These are phyloP conservation scores for Gossypium turneri DNA, from an alignment of 345 rosid genomes.

Conservation along the genomic window DNA sequence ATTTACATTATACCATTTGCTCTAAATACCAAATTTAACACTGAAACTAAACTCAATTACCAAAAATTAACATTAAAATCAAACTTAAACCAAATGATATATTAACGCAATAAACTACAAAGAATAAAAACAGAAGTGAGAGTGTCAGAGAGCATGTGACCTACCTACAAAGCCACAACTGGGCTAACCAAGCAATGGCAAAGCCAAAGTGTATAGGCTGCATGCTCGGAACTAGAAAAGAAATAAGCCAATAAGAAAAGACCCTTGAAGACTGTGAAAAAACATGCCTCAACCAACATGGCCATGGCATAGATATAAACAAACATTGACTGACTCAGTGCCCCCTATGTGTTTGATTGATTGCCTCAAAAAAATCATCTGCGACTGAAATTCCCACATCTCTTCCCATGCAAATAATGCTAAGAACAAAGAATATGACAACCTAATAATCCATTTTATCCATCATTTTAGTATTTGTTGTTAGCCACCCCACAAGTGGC, in stretches of 20 bases:
- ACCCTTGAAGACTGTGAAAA: conserved; percentile 41
- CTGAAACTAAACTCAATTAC: too few species aligned
- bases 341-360: neutral
- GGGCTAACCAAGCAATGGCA: neutral
- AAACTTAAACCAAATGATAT: too few species aligned
- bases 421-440: conserved; percentile 12
- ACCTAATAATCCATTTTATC: conserved; percentile 17
- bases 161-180: conserved; percentile 21
- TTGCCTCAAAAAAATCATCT: conserved; percentile 8
- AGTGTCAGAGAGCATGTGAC: conserved; percentile 56
- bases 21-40: too few species aligned
- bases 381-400: conserved; percentile 25
- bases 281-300: neutral
- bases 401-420: conserved; percentile 23
- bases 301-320: neutral
- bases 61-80: too few species aligned
- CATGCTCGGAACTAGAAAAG: conserved; percentile 28
- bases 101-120: conserved; percentile 21
- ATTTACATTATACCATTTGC: too few species aligned
- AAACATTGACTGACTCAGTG: conserved; percentile 8
- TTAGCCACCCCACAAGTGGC: conserved; percentile 1
- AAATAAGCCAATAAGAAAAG: conserved; percentile 26
- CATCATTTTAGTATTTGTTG: conserved; percentile 7
- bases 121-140: conserved; percentile 28
- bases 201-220: neutral